A percentile compares a stretch with the other conserved stretches of the same genome.
Evolutionary conservation across 768 basidiomycete genomes (phyloP).

Genomic region (Lanmaoa pseudosensibilis): DNA sequence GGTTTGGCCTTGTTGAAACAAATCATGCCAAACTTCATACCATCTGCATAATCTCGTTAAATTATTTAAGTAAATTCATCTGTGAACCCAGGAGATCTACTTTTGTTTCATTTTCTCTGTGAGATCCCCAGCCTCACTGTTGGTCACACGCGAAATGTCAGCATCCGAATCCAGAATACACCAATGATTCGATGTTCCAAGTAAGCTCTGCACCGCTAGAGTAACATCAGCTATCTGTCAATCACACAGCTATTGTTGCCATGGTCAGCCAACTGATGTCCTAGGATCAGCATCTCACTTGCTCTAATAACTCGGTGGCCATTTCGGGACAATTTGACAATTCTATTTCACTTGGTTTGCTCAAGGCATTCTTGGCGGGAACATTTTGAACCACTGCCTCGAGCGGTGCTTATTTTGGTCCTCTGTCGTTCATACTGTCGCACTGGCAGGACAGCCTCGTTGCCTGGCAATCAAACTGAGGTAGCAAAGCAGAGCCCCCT

Average conservation of each 20-base stretch:
- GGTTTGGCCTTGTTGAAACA: conserved; percentile 28
- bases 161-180: background rate
- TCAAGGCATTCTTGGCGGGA: too few species aligned
- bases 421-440: background rate
- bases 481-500: background rate
- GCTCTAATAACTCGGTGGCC: background rate
- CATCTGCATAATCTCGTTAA: conserved; percentile 8
- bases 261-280: background rate
- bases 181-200: background rate
- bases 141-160: background rate
- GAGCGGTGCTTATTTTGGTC: background rate
- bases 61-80: background rate
- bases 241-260: background rate
- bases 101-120: background rate
- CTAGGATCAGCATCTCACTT: background rate
- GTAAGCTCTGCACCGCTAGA: background rate
- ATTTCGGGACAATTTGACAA: background rate
- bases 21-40: conserved; percentile 20
- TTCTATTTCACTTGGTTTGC: background rate
- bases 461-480: background rate
- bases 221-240: background rate
- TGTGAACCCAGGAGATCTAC: background rate
- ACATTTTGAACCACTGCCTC: background rate
- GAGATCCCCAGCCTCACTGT: background rate
- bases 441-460: background rate